Evolutionary conservation across 1,284 basidiomycete species (phyloP).

Genomic region (Testicularia cyperi): DNA sequence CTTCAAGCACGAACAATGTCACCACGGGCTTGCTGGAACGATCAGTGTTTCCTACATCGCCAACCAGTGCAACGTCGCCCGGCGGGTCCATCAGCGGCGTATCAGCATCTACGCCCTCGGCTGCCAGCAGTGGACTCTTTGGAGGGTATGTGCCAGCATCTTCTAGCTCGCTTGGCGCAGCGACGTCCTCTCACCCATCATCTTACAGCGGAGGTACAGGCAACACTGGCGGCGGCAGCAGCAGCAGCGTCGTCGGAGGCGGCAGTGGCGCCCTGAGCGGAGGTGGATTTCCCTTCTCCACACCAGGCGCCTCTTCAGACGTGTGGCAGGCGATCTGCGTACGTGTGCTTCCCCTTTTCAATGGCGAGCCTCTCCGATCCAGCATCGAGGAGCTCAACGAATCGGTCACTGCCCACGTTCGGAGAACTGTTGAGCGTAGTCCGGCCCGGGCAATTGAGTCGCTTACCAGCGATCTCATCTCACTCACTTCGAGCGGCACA

Average conservation of each 20-base stretch:
- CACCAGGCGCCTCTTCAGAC: constrained; percentile 30
- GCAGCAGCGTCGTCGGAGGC: too few species aligned
- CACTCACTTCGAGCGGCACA: constrained; percentile 84
- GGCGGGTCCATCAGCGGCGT: too few species aligned
- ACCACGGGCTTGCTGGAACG: too few species aligned
- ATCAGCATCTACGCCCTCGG: too few species aligned
- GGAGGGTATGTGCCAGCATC: neutral
- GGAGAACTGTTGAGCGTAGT: constrained; percentile 61
- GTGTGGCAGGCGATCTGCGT: constrained; percentile 78
- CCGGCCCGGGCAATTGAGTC: constrained; percentile 62
- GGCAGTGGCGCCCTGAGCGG: constrained; percentile 3
- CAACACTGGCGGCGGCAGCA: too few species aligned
- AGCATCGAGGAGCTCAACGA: constrained; percentile 89
- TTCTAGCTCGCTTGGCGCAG: too few species aligned
- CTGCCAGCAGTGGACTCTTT: constrained; percentile 1
- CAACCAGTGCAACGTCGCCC: constrained; percentile 8
- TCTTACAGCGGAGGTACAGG: too few species aligned
- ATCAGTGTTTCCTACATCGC: constrained; percentile 5
- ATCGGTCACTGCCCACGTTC: constrained; percentile 71
- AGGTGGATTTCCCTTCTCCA: too few species aligned
- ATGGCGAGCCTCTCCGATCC: constrained; percentile 81
- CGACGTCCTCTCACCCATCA: too few species aligned
- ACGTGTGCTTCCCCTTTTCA: constrained; percentile 84
- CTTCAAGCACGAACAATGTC: too few species aligned
- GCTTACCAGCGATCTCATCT: constrained; percentile 77